phyloP scores from a whole-genome alignment of 441 rosid genomes.

The Gossypium davidsonii region DNA sequence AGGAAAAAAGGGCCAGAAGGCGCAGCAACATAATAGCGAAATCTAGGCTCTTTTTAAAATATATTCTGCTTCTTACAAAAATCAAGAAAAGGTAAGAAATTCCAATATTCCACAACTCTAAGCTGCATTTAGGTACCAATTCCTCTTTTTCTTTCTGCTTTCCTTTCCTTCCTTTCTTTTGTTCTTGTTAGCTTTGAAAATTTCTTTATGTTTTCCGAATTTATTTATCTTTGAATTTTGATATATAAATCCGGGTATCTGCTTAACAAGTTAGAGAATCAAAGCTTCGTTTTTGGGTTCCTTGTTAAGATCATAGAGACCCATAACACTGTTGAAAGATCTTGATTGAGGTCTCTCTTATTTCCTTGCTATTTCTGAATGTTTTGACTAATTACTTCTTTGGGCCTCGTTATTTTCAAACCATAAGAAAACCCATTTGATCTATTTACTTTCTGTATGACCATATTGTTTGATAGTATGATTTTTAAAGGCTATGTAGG shows the following conservation, averaged over 20 bases:
- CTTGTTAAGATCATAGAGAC: not conserved
- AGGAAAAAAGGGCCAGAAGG: not conserved
- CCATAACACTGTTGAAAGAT: not conserved
- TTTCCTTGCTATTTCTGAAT: not conserved
- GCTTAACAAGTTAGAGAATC: not conserved
- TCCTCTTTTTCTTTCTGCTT: not conserved
- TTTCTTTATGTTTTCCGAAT: not conserved
- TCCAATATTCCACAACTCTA: not conserved
- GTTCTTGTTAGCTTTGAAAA: not conserved
- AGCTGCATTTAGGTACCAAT: constrained; percentile 19
- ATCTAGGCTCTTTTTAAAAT: not conserved
- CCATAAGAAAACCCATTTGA: constrained; percentile 4
- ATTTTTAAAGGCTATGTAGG: not conserved
- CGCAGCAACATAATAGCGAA: constrained; percentile 7
- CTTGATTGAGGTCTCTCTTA: not conserved
- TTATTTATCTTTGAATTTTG: not conserved
- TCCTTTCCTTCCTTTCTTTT: not conserved
- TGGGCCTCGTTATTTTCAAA: not conserved
- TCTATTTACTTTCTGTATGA: constrained; percentile 9
- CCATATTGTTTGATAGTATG: not conserved
- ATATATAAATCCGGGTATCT: not conserved
- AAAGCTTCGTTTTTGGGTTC: constrained; percentile 1
- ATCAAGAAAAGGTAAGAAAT: not conserved
- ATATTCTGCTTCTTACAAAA: not conserved
- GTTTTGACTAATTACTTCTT: constrained; percentile 9